A percentile compares a stretch with the other conserved stretches of the same genome.
These are phyloP conservation scores for Pilaira anomala DNA, from an alignment of 192 early-diverging fungal genomes.

Conservation along the genomic window DNA sequence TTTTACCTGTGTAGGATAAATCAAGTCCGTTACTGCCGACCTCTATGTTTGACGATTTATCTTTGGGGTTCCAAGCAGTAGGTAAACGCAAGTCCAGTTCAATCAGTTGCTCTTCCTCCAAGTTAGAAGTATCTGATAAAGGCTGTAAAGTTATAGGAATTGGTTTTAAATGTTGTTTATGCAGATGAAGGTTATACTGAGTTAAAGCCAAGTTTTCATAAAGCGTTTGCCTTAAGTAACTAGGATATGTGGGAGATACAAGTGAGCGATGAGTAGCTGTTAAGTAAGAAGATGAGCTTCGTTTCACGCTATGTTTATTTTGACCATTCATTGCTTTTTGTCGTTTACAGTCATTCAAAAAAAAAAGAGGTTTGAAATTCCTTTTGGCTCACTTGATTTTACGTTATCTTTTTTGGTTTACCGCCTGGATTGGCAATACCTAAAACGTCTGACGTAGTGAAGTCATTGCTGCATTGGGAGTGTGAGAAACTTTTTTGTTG, in stretches of 20 bases:
- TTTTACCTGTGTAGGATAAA: constrained; percentile 52
- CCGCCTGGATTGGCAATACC: too few relatives aligned
- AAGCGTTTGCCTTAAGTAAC: constrained; percentile 28
- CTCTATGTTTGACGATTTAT: constrained; percentile 50
- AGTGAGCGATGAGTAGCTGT: constrained; percentile 8
- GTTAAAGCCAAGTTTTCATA: constrained; percentile 19
- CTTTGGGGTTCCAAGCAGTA: constrained; percentile 57
- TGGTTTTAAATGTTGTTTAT: constrained; percentile 6
- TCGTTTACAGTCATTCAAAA: too few relatives aligned
- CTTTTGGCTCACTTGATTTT: too few relatives aligned
- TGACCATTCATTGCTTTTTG: too few relatives aligned
- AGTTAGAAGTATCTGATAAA: background rate
- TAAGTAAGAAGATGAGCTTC: too few relatives aligned
- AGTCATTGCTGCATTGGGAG: too few relatives aligned
- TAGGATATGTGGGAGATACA: constrained; percentile 24
- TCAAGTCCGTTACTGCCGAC: constrained; percentile 37
- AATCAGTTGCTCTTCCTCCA: background rate
- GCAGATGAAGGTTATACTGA: constrained; percentile 23
- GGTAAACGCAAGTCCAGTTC: constrained; percentile 42
- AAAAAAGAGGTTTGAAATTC: too few relatives aligned
- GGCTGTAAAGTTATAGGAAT: background rate
- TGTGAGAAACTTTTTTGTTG: too few relatives aligned
- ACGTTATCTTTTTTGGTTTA: too few relatives aligned
- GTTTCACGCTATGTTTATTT: too few relatives aligned
- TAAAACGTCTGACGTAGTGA: too few relatives aligned